Base-by-base conservation (phyloP, 106 monocot genomes). In the Amphibolis antarctica region DNA sequence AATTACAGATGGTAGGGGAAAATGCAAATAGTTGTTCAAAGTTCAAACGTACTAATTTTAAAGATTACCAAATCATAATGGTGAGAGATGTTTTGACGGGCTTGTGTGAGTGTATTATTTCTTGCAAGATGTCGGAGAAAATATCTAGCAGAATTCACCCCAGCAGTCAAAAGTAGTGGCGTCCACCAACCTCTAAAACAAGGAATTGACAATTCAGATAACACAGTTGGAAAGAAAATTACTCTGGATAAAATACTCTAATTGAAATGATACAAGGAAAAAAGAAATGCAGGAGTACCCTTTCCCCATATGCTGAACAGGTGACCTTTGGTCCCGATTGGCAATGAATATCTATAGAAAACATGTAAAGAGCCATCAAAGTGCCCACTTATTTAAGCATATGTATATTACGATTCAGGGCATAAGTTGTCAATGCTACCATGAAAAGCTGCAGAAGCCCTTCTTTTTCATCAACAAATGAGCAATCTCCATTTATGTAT, bases 1-100 rank as follows among this genome's bases (percentile, higher is more conserved):
- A 7, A 36, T 36, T 22, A 55, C 18, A 55, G 12, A 55, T 15
- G 3, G 48, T 9, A 48, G 5, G 28, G 27, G 28, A 31, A 10
- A 22, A 44, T 6, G 0, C 19, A 20, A 10, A 18, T 14, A 9
- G 44, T 62, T 20, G n/a, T 27, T 14, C 23, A 20, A 17, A 54
- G 26, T 15, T 28, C n/a, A n/a, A n/a, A n/a, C n/a, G n/a, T 47
- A 49, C 9, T 14, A 11, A 13, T 44, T 71, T n/a, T 9, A 21
- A 28, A 46, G 53, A 71, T 68, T 15, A 98, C 96, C 90, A 98
- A 78, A 77, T 98, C 96, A 73, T 98, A 98, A 69, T 98, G 96
- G 31, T 66, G 89, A 62, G 90, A 98, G 1, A 98, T 98, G 47
- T 98, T 98, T 23, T 53, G 86, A 3, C 90, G 86, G 42, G 96